phyloP scores from a whole-genome alignment of 2,329 filamentous ascomycete genomes.

The Ascochyta clinopodiicola region DNA sequence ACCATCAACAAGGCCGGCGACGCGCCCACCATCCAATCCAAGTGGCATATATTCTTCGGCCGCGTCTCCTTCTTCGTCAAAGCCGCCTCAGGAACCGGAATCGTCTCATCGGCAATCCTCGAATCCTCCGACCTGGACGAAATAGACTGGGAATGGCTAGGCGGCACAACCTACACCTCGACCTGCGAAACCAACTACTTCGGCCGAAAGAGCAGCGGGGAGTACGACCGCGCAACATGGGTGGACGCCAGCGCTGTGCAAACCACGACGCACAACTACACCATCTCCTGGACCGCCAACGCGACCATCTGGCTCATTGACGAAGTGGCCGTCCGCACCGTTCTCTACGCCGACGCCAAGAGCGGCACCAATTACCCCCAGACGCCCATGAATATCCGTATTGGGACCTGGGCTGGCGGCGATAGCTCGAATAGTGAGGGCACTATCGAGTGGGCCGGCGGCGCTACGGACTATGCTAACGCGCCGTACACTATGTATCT shows the following conservation, averaged over 20 bases:
- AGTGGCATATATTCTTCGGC: slow-evolving; percentile 87
- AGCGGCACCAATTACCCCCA: slow-evolving; percentile 71
- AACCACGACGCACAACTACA: slow-evolving; percentile 68
- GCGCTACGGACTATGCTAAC: slow-evolving; percentile 53
- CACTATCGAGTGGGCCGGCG: slow-evolving; percentile 71
- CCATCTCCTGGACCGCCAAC: slow-evolving; percentile 70
- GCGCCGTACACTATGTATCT: slow-evolving; percentile 59
- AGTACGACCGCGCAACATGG: slow-evolving; percentile 70
- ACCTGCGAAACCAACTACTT: slow-evolving; percentile 71
- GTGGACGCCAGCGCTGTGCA: slow-evolving; percentile 61
- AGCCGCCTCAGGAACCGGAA: slow-evolving; percentile 73
- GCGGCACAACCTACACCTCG: slow-evolving; percentile 60
- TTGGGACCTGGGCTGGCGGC: slow-evolving; percentile 56
- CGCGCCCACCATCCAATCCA: slow-evolving; percentile 71
- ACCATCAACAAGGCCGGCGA: slow-evolving; percentile 53
- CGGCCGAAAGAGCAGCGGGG: slow-evolving; percentile 54
- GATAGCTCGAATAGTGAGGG: slow-evolving; percentile 54
- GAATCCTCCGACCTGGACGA: slow-evolving; percentile 84
- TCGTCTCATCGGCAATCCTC: slow-evolving; percentile 80
- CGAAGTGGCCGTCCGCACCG: slow-evolving; percentile 65
- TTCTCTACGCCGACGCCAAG: slow-evolving; percentile 55
- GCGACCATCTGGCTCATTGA: slow-evolving; percentile 73
- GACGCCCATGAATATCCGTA: slow-evolving; percentile 68
- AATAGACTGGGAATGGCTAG: slow-evolving; percentile 82
- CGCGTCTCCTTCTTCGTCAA: slow-evolving; percentile 77